Evolutionary conservation across 2,329 filamentous ascomycete genomes (phyloP), one percentile per base, ranked within the genome.

Genomic region (Exserohilum turcica): DNA sequence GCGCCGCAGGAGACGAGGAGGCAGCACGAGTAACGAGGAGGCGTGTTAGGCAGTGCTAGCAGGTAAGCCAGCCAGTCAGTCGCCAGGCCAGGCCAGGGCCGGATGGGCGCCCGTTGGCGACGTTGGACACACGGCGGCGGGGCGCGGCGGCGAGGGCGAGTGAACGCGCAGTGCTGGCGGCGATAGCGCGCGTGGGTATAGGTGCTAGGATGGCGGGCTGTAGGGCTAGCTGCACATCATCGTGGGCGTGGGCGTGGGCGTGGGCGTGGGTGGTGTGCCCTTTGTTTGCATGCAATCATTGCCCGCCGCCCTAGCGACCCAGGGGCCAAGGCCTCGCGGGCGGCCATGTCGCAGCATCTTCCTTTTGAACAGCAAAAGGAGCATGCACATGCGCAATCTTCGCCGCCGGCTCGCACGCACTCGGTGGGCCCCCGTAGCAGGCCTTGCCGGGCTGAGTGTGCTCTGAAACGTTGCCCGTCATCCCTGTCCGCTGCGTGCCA

Each of bases 401-500:
- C 48, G 51, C 55, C 53, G 42, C 55, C 53, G 42, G 49, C 51
- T 39, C 55, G 44, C 48, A 53, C 49, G 47, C 48, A 54, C 42
- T 49, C 49, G 49, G 58, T 60, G 59, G 59, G 60, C 43, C 56
- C 40, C 43, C 24, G 46, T 59, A 56, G 59, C 60, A 60, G 21
- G 56, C 57, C 59, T 63, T 64, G 63, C 58, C 56, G 56, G 56
- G 56, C 58, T 59, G 53, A 57, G 57, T 38, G 43, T 49, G 32
- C 43, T 52, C 50, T 47, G 57, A 53, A 56, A 57, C 52, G 39
- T 46, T 40, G 37, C 39, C 60, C 52, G 42, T 52, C 47, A 61
- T 59, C 60, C 60, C 58, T 63, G 58, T 55, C 53, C 50, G 59
- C 45, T 55, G 54, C 48, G 44, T 60, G 59, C 60, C 60, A 62